Base-by-base conservation (phyloP, 2,329 filamentous ascomycete species). In the Raffaelea deltoideospora region DNA sequence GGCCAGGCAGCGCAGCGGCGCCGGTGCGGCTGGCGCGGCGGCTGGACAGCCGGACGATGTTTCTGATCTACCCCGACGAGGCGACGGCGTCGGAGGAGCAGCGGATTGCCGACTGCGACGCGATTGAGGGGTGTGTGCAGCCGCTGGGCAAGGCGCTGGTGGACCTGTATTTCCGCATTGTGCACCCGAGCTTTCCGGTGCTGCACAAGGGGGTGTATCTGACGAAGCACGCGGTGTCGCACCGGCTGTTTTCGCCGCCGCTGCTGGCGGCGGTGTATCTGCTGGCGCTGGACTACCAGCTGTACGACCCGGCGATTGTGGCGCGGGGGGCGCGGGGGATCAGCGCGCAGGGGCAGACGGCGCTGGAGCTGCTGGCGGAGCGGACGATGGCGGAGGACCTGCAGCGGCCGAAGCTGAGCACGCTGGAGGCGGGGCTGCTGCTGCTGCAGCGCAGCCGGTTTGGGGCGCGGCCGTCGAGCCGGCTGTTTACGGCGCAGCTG, bases 151-250 rank as follows among this genome's bases (percentile, higher is more conserved):
- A 64, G 34, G 62, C 64, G 29, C 56, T 80, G 35, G 62, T 79
- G 39, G 67, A 72, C 43, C 59, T 78, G 23, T 79, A 76, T 55
- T 78, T 76, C 51, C 54, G 63, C n/a, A 63, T 67, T 31, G 60
- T 71, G 10, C 63, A 66, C 37, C 64, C 63, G 3, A 58, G 54
- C 34, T 66, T 60, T 43, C 64, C 63, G 2, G 54, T 66, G 24
- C 50, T 70, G 5, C 63, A 68, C 49, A 71, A 71, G 49, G 64
- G 63, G 18, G 60, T 65, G 17, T 73, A 68, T 42, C 51, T 70
- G 30, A 60, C 67, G 41, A 65, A 66, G 42, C 70, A 72, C 1
- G 61, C 66, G 3, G 60, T 26, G 8, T 26, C 23, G 8, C 23
- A 26, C 23, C 23, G 23, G 8, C 8, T 26, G 23, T 26, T 26